These are phyloP conservation scores for Flaveria robusta DNA, from an alignment of 129 eudicot species.

Conservation along the genomic window DNA sequence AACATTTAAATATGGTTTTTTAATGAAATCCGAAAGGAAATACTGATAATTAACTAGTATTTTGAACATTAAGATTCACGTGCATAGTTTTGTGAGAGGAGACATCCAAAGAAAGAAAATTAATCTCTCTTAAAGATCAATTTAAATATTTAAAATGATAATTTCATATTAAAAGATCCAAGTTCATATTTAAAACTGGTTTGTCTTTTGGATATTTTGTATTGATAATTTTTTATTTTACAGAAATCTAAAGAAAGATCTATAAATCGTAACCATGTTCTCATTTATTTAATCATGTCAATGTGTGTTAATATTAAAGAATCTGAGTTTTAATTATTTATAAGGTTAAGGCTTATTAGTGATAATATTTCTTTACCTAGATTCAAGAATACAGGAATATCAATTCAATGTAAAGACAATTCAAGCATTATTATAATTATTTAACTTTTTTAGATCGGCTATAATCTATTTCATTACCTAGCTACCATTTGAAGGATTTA, in stretches of 20 bases:
- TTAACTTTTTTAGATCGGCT: too few species aligned
- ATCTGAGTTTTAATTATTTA: neutral
- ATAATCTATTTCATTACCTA: too few species aligned
- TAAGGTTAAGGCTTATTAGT: neutral
- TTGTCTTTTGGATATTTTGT: neutral
- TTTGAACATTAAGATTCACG: constrained; percentile 5
- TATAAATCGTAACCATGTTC: neutral
- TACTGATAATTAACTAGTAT: too few species aligned
- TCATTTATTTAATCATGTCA: neutral
- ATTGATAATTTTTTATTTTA: neutral
- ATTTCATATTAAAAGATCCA: neutral
- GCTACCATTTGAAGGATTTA: too few species aligned
- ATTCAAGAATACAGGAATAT: too few species aligned
- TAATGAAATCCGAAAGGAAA: too few species aligned
- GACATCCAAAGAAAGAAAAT: constrained; percentile 12
- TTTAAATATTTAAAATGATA: neutral
- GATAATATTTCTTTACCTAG: neutral
- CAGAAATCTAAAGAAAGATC: neutral
- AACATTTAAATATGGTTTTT: too few species aligned
- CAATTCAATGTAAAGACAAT: too few species aligned
- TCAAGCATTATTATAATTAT: too few species aligned
- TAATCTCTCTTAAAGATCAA: neutral
- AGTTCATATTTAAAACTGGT: neutral
- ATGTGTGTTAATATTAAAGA: neutral
- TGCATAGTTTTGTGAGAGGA: constrained; percentile 15